Evolutionary conservation across 2,329 filamentous ascomycete species (phyloP).

Genomic region (Herpotrichia juniperi): DNA sequence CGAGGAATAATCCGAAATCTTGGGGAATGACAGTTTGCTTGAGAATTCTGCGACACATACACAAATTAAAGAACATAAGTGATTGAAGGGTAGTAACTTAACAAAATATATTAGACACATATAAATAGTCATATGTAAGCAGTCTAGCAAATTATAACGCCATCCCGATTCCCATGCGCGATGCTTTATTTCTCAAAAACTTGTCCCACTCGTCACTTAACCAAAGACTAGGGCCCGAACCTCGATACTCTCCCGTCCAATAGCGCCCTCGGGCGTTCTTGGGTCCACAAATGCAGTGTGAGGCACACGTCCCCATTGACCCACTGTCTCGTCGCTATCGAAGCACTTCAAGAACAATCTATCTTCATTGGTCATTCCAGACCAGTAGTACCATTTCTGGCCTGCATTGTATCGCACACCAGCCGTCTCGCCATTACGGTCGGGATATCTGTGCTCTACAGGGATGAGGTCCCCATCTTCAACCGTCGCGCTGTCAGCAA

Average conservation of each 20-base stretch:
- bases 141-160: too few relatives aligned
- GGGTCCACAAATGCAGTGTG: slow-evolving; percentile 72
- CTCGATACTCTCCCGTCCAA: slow-evolving; percentile 85
- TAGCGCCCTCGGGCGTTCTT: slow-evolving; percentile 70
- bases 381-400: slow-evolving; percentile 81
- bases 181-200: neutral
- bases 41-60: too few relatives aligned
- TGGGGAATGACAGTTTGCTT: too few relatives aligned
- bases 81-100: too few relatives aligned
- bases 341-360: slow-evolving; percentile 80
- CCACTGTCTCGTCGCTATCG: slow-evolving; percentile 63
- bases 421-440: slow-evolving; percentile 76
- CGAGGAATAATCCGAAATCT: too few relatives aligned
- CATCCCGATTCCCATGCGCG: neutral
- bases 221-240: slow-evolving; percentile 86
- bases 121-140: too few relatives aligned
- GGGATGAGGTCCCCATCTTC: slow-evolving; percentile 69
- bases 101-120: too few relatives aligned
- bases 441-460: slow-evolving; percentile 75
- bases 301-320: slow-evolving; percentile 53
- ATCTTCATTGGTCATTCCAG: slow-evolving; percentile 76
- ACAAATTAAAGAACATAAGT: too few relatives aligned
- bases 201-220: slow-evolving; percentile 7
- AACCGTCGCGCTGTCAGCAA: slow-evolving; percentile 62
- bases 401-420: slow-evolving; percentile 65